A percentile compares a stretch with the other conserved stretches of the same genome.
Evolutionary conservation across 1,284 basidiomycete genomes (phyloP).

Genomic region (Ustilago xerochloae): DNA sequence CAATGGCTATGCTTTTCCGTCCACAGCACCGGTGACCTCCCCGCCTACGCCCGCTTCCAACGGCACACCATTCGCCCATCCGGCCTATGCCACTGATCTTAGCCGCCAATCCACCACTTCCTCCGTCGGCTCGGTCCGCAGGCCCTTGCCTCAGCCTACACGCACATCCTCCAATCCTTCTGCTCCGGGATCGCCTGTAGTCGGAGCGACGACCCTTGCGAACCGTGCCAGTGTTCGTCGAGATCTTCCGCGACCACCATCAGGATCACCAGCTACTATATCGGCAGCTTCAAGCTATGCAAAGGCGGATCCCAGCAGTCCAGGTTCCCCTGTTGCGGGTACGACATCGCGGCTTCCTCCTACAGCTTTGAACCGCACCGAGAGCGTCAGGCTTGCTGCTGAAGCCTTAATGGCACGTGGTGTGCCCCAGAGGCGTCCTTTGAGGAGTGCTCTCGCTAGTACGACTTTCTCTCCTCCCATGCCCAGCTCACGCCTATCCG

Average conservation of each 20-base stretch:
- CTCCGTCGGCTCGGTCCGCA: constrained; percentile 35
- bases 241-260: constrained; percentile 35
- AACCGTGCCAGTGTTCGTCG: constrained; percentile 39
- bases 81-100: constrained; percentile 23
- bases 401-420: constrained; percentile 61
- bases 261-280: constrained; percentile 37
- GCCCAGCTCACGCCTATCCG: too few species aligned
- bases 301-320: constrained; percentile 19
- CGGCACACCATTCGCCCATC: constrained; percentile 3
- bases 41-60: constrained; percentile 17
- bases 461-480: constrained; percentile 44
- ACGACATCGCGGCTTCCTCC: constrained; percentile 28
- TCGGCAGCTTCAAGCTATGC: constrained; percentile 23
- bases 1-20: constrained; percentile 12
- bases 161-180: constrained; percentile 45
- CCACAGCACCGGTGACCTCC: constrained; percentile 12
- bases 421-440: constrained; percentile 44
- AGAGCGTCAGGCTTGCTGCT: constrained; percentile 57
- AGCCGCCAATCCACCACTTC: constrained; percentile 46
- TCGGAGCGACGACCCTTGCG: constrained; percentile 8
- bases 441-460: constrained; percentile 38
- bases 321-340: constrained; percentile 23
- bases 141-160: constrained; percentile 43
- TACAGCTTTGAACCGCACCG: constrained; percentile 44
- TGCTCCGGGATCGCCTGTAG: constrained; percentile 32